Percentiles rank a stretch among this genome's conserved stretches.
Conservation (phyloP, 192 early-diverging fungal genomes). For the Coemansia sp. region DNA sequence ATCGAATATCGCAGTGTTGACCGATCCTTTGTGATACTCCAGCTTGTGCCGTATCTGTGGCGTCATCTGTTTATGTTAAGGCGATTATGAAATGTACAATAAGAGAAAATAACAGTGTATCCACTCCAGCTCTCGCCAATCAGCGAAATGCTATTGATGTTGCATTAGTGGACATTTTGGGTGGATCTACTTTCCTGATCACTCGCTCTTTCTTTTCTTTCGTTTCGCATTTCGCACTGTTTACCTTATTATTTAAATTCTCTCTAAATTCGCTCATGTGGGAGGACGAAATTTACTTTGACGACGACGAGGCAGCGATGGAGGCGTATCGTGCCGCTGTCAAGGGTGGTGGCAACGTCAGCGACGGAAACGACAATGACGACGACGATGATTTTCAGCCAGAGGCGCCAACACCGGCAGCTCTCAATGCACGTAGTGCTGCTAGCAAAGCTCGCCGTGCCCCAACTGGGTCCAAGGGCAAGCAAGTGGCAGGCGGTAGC, state of each 20-base stretch:
- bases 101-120: neutral
- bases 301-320: slow-evolving; percentile 56
- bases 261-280: slow-evolving; percentile 29
- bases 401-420: slow-evolving; percentile 1
- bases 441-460: slow-evolving; percentile 15
- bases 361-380: slow-evolving; percentile 19
- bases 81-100: neutral
- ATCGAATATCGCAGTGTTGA: slow-evolving; percentile 71
- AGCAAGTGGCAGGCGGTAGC: neutral
- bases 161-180: neutral
- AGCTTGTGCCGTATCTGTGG: slow-evolving; percentile 49
- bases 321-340: slow-evolving; percentile 43
- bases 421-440: slow-evolving; percentile 10
- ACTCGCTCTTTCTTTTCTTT: neutral
- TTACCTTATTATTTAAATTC: slow-evolving; percentile 1
- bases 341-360: slow-evolving; percentile 8
- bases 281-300: slow-evolving; percentile 48
- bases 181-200: neutral
- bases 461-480: neutral
- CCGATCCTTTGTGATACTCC: slow-evolving; percentile 67
- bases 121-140: neutral
- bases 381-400: slow-evolving; percentile 49
- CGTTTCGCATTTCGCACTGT: neutral
- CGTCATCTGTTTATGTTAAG: slow-evolving; percentile 12
- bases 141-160: neutral